Base-by-base conservation (phyloP, 495 filamentous ascomycete species). In the Pyrenopolyporus hunteri region DNA sequence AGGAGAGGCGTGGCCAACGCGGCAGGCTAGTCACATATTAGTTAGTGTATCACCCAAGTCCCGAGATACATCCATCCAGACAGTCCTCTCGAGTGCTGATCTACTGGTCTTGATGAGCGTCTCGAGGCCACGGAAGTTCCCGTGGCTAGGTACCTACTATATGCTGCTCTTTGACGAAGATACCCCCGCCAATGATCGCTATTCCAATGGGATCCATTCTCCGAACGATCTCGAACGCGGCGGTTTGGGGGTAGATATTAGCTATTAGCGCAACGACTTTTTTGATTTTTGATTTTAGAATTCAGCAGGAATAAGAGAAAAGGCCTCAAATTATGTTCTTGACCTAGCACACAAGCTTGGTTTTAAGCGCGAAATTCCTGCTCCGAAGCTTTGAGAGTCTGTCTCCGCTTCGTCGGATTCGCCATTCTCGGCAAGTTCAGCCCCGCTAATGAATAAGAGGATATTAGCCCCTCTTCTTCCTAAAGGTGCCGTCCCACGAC, bases 131-230 rank as follows among this genome's bases (percentile, higher is more conserved):
- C 8, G 23, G 51, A 42, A 13, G 32, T 50, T 10, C 20, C 33
- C 9, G 16, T n/a, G n/a, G n/a, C 19, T 22, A 19, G 16, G 9
- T 46, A 60, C 72, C 47, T 48, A 77, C 73, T 19, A 80, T 65
- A 54, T 83, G 80, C 40, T 77, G 66, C 44, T 76, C 73, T 33
- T 57, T 70, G 16, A 69, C 76, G 40, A 78, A 76, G 66, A 77
- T 79, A 70, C 87, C 88, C 60, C 83, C 84, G 22, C 87, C 87
- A 33, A 90, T 80, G n/a, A 90, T 81, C 10, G 87, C 87, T 17
- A 90, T 76, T 13, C 85, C 83, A 45, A 85, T 76, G 64, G 72
- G 68, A 67, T 71, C 77, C 54, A 70, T 45, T 17, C n/a, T 45
- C 8, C n/a, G 10, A 28, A 11, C 6, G 1, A 9, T 40, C 35